Evolutionary conservation across 1,284 basidiomycete species (phyloP), one percentile per base, ranked within the genome.

Genomic region (Leccinum angustisporum): DNA sequence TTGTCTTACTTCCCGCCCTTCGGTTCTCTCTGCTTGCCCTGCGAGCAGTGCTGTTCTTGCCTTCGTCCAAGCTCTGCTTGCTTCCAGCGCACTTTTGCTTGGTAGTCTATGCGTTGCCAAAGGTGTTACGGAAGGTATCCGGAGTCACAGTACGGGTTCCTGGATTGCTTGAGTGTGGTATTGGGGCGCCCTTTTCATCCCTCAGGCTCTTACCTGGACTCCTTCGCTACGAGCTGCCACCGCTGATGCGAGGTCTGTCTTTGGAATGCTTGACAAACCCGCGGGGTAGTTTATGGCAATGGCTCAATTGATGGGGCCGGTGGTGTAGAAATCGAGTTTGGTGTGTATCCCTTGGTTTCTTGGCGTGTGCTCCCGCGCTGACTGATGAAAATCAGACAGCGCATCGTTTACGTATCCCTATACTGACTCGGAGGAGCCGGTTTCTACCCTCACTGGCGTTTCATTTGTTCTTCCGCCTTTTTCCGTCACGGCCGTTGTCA

Each of bases 371-470:
- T 50, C 8, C 60, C 52, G 16, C n/a, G 5, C 62, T 63, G 31
- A 65, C 48, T 25, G 14, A 51, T 58, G 9, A 3, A 18, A 8
- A 16, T 36, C 65, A 92, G 90, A 91, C 14, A 86, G 21, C 63
- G 91, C 93, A 64, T 84, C 76, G 68, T 93, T 95, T 77, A 88
- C 88, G 8, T 97, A 97, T 76, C 93, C 96, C 68, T 85, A 83
- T 25, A 86, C 68, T 86, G 59, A 83, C 81, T 34, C 84, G 84
- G 50, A 93, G 91, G 4, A 81, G 92, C 59, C 86, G 7, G 51
- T 72, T 53, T 54, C 61, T 46, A 90, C 92, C 0, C 81, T 97
- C 33, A 83, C 86, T 62, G 86, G 86, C 25, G 82, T 97, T 56
- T 92, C 88, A 8, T 97, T 97, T 81, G 90, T 86, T 69, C 87